phyloP scores from a whole-genome alignment of 805 yeast genomes.

The Starmerella stellata region DNA sequence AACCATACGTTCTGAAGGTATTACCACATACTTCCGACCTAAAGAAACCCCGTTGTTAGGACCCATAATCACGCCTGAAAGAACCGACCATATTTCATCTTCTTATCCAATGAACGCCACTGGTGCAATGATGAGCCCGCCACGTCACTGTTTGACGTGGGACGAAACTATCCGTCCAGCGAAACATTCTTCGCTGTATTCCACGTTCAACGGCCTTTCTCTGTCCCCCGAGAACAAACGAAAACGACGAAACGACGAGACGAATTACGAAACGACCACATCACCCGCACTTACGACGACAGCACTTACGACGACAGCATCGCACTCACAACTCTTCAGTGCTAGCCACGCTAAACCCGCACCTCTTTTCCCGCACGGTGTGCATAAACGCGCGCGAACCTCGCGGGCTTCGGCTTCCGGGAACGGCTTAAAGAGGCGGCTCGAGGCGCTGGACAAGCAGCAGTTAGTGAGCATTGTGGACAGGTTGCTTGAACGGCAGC shows the following conservation, averaged over 20 bases:
- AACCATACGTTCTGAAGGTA: too few species aligned
- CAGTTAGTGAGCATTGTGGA: constrained; percentile 36
- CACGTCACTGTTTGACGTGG: constrained; percentile 10
- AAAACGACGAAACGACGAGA: constrained; percentile 16
- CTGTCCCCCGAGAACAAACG: constrained; percentile 16
- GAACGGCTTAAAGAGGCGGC: constrained; percentile 35
- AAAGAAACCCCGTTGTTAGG: too few species aligned
- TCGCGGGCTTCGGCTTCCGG: neutral
- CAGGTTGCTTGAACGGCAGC: constrained; percentile 39
- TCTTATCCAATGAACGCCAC: too few species aligned
- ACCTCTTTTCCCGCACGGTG: constrained; percentile 1
- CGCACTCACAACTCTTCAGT: neutral
- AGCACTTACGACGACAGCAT: too few species aligned
- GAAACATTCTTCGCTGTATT: constrained; percentile 3
- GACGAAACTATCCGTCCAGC: constrained; percentile 18
- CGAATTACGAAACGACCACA: too few species aligned
- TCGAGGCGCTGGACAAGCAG: constrained; percentile 48
- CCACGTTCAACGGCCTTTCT: constrained; percentile 4
- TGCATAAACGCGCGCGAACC: constrained; percentile 9
- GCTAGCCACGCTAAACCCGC: neutral
- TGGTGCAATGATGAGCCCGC: constrained; percentile 1
- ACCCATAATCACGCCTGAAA: too few species aligned
- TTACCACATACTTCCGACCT: too few species aligned
- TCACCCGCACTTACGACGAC: too few species aligned
- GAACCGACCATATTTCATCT: too few species aligned